Base-by-base conservation (phyloP, 75 land plant genomes). In the Adiantum capillusveneris region DNA sequence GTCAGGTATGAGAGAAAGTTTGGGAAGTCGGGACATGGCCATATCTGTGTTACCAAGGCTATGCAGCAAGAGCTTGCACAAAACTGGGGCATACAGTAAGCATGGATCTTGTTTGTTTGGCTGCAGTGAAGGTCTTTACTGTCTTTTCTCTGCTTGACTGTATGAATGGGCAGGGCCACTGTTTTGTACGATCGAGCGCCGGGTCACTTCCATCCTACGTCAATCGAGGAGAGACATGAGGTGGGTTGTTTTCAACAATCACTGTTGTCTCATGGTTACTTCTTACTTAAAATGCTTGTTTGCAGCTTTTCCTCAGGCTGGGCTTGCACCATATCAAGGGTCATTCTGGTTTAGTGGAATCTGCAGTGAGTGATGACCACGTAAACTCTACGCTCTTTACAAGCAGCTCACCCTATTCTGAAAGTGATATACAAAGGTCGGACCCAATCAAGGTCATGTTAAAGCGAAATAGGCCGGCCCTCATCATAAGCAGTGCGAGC, bases 21-120 rank as follows among this genome's bases (percentile, higher is more conserved):
- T 79, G 97, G 97, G 39, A 78, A 78, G 62, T 83, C 43, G 73
- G 94, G 95, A 21, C 37, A 88, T 81, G 97, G 81, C 43, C 59
- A 83, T n/a, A 62, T 92, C 14, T 92, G 97, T 75, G 97, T 92
- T 24, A 92, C 97, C 51, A 82, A 63, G 54, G 97, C 97, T 60
- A 92, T 92, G 97, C 94, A 88, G 55, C 97, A 88, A 67, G 97
- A 92, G 63, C 73, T 92, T 62, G 86, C 76, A 58, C 78, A 88
- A 59, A 92, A 88, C 55, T 92, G 95, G 95, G 90, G 80, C 31
- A 76, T 92, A 55, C 72, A 69, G 97, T 88, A 53, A 48, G 75
- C 41, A 5, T 57, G 6, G 25, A 17, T 17, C 17, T 43, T 12
- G 17, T 17, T 43, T 17, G 12, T 43, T 43, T n/a, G n/a, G n/a